These are phyloP conservation scores for Salix arbutifolia DNA, from an alignment of 345 rosid genomes.

Conservation along the genomic window DNA sequence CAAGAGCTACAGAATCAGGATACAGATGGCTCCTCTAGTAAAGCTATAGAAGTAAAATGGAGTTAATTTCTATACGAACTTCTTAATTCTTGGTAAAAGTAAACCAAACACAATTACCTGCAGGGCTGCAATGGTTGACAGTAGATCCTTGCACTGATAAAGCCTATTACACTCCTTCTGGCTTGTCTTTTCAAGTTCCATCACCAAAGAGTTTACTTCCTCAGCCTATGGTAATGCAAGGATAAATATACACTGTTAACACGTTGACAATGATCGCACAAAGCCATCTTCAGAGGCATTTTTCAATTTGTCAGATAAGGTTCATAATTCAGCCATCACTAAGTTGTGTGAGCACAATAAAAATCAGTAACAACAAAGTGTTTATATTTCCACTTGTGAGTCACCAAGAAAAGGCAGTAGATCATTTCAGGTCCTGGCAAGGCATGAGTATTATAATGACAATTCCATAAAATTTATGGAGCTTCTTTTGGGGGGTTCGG, in stretches of 20 bases:
- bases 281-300: background rate
- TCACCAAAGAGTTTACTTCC: slow-evolving; percentile 40
- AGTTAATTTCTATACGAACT: background rate
- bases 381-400: background rate
- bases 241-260: background rate
- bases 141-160: slow-evolving; percentile 47
- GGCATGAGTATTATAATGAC: background rate
- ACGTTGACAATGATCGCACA: background rate
- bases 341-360: background rate
- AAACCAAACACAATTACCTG: slow-evolving; percentile 41
- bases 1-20: background rate
- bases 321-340: background rate
- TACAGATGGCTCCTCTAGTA: background rate
- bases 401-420: background rate
- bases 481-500: background rate
- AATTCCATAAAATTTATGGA: background rate
- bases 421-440: background rate
- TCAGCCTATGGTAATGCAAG: slow-evolving; percentile 41
- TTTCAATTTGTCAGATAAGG: background rate
- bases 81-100: background rate
- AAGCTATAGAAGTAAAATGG: background rate
- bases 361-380: background rate
- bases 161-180: slow-evolving; percentile 57
- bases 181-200: slow-evolving; percentile 48
- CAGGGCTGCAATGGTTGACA: slow-evolving; percentile 53